phyloP scores from a whole-genome alignment of 2,329 filamentous ascomycete genomes.

The Cordyceps farinosa region DNA sequence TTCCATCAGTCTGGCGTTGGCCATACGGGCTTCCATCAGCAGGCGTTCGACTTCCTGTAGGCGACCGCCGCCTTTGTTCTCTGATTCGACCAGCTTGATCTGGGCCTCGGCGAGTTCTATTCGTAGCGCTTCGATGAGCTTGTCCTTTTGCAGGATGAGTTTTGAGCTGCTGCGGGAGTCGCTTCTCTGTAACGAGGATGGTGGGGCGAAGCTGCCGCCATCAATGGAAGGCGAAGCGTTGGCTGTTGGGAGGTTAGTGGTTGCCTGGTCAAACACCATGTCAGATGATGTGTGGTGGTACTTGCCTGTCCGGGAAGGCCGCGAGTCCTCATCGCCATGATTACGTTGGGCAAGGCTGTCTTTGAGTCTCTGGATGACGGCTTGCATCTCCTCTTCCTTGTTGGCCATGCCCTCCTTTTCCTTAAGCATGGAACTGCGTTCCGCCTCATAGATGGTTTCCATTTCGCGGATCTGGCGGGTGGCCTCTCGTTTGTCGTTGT shows the following conservation, averaged over 20 bases:
- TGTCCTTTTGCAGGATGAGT: slow-evolving; percentile 90
- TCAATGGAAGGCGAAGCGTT: slow-evolving; percentile 68
- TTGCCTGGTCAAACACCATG: background rate
- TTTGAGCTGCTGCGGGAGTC: slow-evolving; percentile 88
- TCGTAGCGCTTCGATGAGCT: slow-evolving; percentile 86
- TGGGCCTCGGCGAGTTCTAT: slow-evolving; percentile 92
- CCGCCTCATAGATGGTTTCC: slow-evolving; percentile 87
- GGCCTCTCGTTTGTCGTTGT: slow-evolving; percentile 80
- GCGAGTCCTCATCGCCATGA: slow-evolving; percentile 45
- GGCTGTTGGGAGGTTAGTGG: slow-evolving; percentile 27
- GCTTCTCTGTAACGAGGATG: slow-evolving; percentile 78
- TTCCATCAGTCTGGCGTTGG: slow-evolving; percentile 93
- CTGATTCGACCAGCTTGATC: slow-evolving; percentile 90
- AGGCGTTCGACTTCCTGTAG: slow-evolving; percentile 87
- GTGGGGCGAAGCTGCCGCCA: slow-evolving; percentile 77
- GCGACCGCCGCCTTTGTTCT: slow-evolving; percentile 85
- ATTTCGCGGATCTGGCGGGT: slow-evolving; percentile 83
- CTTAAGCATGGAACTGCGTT: slow-evolving; percentile 80
- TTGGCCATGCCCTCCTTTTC: slow-evolving; percentile 86
- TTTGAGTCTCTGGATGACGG: slow-evolving; percentile 86
- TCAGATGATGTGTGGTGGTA: background rate
- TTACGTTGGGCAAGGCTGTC: slow-evolving; percentile 79
- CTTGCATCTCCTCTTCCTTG: slow-evolving; percentile 85
- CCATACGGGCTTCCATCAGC: slow-evolving; percentile 88
- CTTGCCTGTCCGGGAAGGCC: slow-evolving; percentile 16